Base-by-base conservation (phyloP, 2,329 filamentous ascomycete genomes). In the Fusarium duplospermum region DNA sequence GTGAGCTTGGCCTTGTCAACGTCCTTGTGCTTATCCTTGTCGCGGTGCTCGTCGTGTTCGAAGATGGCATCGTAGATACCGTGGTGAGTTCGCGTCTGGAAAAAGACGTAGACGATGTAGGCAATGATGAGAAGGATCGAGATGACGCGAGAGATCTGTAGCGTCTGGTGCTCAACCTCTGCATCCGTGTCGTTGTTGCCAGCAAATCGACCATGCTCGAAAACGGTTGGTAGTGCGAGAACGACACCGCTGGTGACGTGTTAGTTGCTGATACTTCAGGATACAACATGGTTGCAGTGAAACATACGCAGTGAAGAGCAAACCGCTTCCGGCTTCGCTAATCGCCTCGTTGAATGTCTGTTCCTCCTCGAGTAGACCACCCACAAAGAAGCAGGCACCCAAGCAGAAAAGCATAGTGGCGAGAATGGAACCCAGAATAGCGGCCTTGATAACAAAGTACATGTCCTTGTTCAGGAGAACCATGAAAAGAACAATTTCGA, bases 401-500 rank as follows among this genome's bases (percentile, higher is more conserved):
- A 97, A 83, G 76, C 94, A 97, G 1, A 97, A 86, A 52, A 97
- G 84, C 83, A 96, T 89, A 35, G 94, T 97, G 14, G 94, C 94
- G 36, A 97, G 82, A 52, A 97, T 93, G 0, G 93, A 96, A 38
- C 94, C 94, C 0, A 97, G 84, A 64, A 97, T 95, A 29, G 94
- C 94, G 62, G 93, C 93, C 79, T 94, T 90, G 76, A 97, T 94
- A 75, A 96, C 93, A n/a, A 88, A 86, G 69, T 92, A 91, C 81
- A 85, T 82, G 61, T 86, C 74, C 2, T 85, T 82, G 13, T 81
- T 81, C 6, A 96, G 86, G 52, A 97, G 84, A 3, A 95, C 89
- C 86, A 96, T 92, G 83, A 97, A 96, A 33, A 97, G 84, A 56
- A 97, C 89, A 66, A 97, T 92, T 80, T 97, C 94, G 62, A 96